Percentiles rank a stretch among this genome's conserved stretches.
These are phyloP conservation scores for Misopates orontium DNA, from an alignment of 257 asterid genomes.

Conservation along the genomic window DNA sequence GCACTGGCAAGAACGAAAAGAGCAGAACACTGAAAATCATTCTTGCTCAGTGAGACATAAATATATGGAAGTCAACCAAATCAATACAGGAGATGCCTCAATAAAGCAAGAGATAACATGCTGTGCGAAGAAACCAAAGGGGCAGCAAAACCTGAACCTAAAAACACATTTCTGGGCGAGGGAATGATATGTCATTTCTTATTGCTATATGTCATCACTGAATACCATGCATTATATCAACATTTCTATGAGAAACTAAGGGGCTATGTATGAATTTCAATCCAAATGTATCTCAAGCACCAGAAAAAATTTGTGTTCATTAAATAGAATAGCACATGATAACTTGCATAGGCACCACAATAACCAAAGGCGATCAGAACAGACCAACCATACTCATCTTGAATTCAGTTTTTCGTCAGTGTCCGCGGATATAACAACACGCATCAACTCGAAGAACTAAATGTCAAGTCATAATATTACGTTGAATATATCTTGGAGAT, in stretches of 20 bases:
- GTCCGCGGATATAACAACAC: neutral
- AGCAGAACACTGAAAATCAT: conserved; percentile 3
- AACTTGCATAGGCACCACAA: neutral
- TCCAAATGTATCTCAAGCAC: neutral
- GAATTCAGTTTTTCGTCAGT: neutral
- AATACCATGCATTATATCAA: neutral
- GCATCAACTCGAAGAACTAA: neutral
- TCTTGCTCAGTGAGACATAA: conserved; percentile 18
- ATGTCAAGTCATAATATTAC: neutral
- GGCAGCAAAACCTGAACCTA: neutral
- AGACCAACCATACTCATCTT: neutral
- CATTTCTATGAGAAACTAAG: neutral
- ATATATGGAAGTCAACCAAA: neutral
- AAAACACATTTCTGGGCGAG: neutral
- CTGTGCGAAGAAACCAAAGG: neutral
- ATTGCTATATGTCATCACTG: neutral
- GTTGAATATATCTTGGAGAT: neutral
- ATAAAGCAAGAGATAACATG: neutral
- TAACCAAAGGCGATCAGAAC: neutral
- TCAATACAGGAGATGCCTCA: neutral
- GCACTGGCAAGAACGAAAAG: neutral
- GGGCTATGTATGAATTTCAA: neutral
- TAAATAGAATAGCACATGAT: neutral
- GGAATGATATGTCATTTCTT: neutral
- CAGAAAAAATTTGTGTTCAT: neutral